Base-by-base conservation (phyloP, 2,329 filamentous ascomycete species). In the Amauroascus verrucosus region DNA sequence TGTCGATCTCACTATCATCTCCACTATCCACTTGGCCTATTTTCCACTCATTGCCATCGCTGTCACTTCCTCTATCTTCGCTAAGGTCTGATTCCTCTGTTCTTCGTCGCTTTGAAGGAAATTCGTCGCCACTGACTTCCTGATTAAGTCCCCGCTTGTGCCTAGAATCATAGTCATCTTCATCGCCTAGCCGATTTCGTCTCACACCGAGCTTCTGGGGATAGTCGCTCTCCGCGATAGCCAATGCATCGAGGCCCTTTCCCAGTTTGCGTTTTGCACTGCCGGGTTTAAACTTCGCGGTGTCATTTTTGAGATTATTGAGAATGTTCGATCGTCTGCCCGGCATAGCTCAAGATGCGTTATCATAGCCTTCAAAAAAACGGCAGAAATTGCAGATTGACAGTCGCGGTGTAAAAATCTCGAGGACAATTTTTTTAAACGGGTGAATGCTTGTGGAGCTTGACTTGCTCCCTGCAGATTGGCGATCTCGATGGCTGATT, bases 31-130 rank as follows among this genome's bases (percentile, higher is more conserved):
- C 81, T 46, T 82, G 73, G 24, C 90, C 89, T 48, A 95, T 75
- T 48, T 78, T 83, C 88, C 88, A 95, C 63, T 86, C 82, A 62
- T 94, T 86, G 20, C 88, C 89, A 56, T 90, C 86, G 56, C 85
- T 88, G 64, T 95, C 90, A 60, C 84, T 90, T 8, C 86, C 87
- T 58, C 84, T 82, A 54, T 90, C 86, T 14, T 81, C 75, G 58
- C 78, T 77, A 26, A 73, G 67, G 35, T 74, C 72, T 41, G 77
- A 77, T 13, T 66, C 67, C 22, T 63, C 63, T 16, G 64, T 70
- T 51, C 64, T 63, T 53, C 67, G 67, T 41, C 70, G 71, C 78
- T 62, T 81, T 75, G 58, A 65, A 13, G 48, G 52, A 41, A 22
- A 22, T 35, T 55, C 53, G 6, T 65, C 64, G n/a, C 54, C 62